Conservation (phyloP, 768 basidiomycete genomes). For the Mycena floridula region DNA sequence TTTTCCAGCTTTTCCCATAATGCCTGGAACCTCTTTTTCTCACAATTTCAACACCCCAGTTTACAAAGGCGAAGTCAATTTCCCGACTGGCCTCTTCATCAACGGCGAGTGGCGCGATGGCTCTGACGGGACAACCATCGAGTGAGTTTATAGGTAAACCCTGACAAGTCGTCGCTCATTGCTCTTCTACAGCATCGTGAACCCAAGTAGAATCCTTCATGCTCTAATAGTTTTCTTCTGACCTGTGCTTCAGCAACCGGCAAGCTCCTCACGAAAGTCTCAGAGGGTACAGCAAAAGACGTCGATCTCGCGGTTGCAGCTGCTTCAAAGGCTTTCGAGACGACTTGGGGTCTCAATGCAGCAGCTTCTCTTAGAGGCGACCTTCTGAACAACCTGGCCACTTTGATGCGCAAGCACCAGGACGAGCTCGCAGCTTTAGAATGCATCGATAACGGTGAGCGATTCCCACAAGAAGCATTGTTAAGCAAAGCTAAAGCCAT, state of each 20-base stretch:
- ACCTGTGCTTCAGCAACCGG: conserved; percentile 41
- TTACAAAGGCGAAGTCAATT: conserved; percentile 53
- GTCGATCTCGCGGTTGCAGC: conserved; percentile 60
- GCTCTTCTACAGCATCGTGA: conserved; percentile 41
- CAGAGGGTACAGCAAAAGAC: conserved; percentile 50
- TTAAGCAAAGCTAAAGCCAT: too few species aligned
- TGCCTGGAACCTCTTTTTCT: not conserved
- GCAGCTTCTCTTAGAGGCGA: conserved; percentile 27
- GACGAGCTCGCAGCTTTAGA: conserved; percentile 42
- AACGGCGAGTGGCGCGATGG: conserved; percentile 62
- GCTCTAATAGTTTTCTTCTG: conserved; percentile 17
- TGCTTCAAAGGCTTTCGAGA: conserved; percentile 37
- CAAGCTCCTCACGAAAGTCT: conserved; percentile 41
- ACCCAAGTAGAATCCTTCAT: conserved; percentile 38
- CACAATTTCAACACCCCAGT: conserved; percentile 36
- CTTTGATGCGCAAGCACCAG: conserved; percentile 37
- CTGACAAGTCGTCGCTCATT: conserved; percentile 10
- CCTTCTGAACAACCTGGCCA: conserved; percentile 38
- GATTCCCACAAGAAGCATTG: not conserved
- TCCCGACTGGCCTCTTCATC: conserved; percentile 71
- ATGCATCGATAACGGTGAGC: conserved; percentile 30
- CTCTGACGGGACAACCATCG: conserved; percentile 46
- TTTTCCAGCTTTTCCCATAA: not conserved
- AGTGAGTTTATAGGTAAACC: conserved; percentile 34
- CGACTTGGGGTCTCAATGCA: conserved; percentile 34